A percentile compares a stretch with the other conserved stretches of the same genome.
Conservation (phyloP, 352 stramenopile species). For the Globisporangium paroecandrum region DNA sequence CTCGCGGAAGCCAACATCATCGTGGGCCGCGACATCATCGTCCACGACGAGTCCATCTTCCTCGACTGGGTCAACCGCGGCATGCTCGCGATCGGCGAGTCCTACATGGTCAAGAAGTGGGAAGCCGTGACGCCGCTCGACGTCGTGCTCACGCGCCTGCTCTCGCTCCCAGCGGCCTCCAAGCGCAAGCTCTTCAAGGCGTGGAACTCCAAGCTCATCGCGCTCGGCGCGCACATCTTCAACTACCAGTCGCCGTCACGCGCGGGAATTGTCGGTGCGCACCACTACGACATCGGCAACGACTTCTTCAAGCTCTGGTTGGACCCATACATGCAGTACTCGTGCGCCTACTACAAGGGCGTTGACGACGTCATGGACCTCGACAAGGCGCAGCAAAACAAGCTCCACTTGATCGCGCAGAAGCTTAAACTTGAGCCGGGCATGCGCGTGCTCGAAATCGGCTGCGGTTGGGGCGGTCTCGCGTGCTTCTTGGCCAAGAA, state of each 20-base stretch:
- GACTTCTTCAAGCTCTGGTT: slow-evolving; percentile 90
- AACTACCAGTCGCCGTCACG: slow-evolving; percentile 87
- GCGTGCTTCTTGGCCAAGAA: slow-evolving; percentile 86
- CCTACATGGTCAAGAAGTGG: slow-evolving; percentile 89
- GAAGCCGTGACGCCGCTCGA: slow-evolving; percentile 79
- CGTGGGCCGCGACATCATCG: slow-evolving; percentile 73
- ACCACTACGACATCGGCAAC: slow-evolving; percentile 88
- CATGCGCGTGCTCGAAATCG: slow-evolving; percentile 87
- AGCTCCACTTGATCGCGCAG: slow-evolving; percentile 84
- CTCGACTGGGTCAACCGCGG: slow-evolving; percentile 82
- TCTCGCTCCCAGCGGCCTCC: slow-evolving; percentile 62
- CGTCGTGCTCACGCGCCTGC: slow-evolving; percentile 67
- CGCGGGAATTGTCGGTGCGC: slow-evolving; percentile 74
- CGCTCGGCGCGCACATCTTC: slow-evolving; percentile 71
- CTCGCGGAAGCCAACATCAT: slow-evolving; percentile 78
- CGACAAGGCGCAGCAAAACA: slow-evolving; percentile 81
- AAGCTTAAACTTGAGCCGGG: slow-evolving; percentile 83
- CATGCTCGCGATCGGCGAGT: slow-evolving; percentile 85
- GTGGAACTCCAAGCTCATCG: slow-evolving; percentile 83
- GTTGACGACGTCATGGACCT: slow-evolving; percentile 67
- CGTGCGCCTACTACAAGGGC: slow-evolving; percentile 83
- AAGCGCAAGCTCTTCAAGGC: slow-evolving; percentile 85
- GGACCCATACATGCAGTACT: slow-evolving; percentile 87
- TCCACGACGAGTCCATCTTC: slow-evolving; percentile 83
- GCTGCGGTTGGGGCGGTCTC: slow-evolving; percentile 87